Evolutionary conservation across 2,329 filamentous ascomycete genomes (phyloP).

Genomic region (Aspergillus quadrilineatus): DNA sequence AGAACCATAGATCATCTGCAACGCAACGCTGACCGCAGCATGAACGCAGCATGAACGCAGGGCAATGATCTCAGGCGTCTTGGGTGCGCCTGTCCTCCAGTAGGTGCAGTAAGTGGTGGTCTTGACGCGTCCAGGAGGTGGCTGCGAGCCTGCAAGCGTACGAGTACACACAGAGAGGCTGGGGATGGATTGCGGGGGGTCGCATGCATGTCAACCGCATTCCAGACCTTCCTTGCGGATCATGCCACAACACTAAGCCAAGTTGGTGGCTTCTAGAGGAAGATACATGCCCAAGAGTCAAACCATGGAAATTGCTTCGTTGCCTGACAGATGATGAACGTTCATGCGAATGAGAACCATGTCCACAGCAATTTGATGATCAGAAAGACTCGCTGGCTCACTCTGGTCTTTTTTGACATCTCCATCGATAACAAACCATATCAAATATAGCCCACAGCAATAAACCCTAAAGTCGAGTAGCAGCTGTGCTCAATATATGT

Average conservation of each 20-base stretch:
- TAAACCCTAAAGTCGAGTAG: too few relatives aligned
- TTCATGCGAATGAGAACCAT: too few relatives aligned
- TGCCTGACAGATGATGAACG: neutral
- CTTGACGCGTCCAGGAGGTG: neutral
- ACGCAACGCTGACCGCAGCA: slow-evolving; percentile 6
- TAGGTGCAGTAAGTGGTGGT: neutral
- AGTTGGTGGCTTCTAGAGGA: neutral
- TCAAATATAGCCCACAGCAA: too few relatives aligned
- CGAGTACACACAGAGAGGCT: neutral
- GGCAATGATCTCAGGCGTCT: neutral
- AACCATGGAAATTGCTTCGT: neutral
- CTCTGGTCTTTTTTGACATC: too few relatives aligned
- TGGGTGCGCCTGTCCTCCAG: neutral
- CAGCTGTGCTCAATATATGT: too few relatives aligned
- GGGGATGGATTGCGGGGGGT: slow-evolving; percentile 5
- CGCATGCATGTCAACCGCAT: neutral
- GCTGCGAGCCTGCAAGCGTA: neutral
- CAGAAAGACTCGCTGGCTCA: too few relatives aligned
- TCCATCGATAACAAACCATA: too few relatives aligned
- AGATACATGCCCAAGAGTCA: neutral
- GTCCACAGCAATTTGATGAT: too few relatives aligned
- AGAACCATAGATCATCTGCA: neutral
- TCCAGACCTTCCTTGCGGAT: neutral
- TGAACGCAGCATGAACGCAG: slow-evolving; percentile 1
- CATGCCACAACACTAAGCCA: neutral